These are phyloP conservation scores for Lichtheimia ornata DNA, from an alignment of 371 early-diverging fungal species.

Conservation along the genomic window DNA sequence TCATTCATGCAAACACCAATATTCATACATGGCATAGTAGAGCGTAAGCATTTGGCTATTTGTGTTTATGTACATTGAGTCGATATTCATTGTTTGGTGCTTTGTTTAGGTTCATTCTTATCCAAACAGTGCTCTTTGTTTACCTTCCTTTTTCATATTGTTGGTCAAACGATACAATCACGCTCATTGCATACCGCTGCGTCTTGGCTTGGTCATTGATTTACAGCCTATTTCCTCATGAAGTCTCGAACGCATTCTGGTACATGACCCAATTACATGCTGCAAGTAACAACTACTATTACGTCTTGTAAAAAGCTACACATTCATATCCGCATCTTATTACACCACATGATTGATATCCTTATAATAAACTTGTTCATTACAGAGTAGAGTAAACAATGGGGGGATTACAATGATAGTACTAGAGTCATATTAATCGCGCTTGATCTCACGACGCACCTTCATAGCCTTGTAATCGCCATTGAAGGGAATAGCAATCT, in stretches of 20 bases:
- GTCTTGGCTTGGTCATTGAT: constrained; percentile 22
- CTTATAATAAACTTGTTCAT: too few species aligned
- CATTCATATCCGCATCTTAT: background rate
- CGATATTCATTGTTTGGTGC: background rate
- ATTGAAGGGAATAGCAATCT: constrained; percentile 40
- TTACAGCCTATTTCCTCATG: constrained; percentile 25
- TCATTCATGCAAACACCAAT: constrained; percentile 1
- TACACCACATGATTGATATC: too few species aligned
- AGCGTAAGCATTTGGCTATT: background rate
- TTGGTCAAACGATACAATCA: constrained; percentile 3
- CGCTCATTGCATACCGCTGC: constrained; percentile 18
- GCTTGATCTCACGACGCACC: constrained; percentile 31
- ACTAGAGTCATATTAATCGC: constrained; percentile 2
- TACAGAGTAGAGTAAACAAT: too few species aligned
- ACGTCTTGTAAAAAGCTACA: background rate
- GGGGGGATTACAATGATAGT: too few species aligned
- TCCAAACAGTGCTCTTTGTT: constrained; percentile 16
- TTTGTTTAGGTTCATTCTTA: constrained; percentile 17
- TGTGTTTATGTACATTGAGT: background rate
- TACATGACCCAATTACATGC: constrained; percentile 3
- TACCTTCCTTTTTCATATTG: constrained; percentile 15
- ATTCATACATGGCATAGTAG: background rate
- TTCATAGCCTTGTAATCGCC: constrained; percentile 61
- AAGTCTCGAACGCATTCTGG: constrained; percentile 12
- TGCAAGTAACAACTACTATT: background rate